Percentiles rank a stretch among this genome's conserved stretches.
These are phyloP conservation scores for Kwoniella mangroviensis DNA, from an alignment of 768 basidiomycete species.

Conservation along the genomic window DNA sequence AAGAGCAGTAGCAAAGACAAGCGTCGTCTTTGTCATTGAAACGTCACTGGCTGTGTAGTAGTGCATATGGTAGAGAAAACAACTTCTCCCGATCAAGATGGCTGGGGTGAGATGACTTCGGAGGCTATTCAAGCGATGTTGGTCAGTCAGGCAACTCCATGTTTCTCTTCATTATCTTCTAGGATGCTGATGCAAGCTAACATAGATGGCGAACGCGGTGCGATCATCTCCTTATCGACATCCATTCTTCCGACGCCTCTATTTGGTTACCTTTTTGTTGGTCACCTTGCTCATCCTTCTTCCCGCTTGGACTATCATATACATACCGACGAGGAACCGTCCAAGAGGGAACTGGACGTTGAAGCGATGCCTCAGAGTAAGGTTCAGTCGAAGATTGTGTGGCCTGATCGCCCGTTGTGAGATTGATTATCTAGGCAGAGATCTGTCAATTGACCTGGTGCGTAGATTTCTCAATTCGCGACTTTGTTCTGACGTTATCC, in stretches of 20 bases:
- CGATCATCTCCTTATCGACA: slow-evolving; percentile 29
- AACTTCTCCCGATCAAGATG: background rate
- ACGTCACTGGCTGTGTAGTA: background rate
- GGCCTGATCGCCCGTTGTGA: slow-evolving; percentile 47
- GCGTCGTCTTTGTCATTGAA: background rate
- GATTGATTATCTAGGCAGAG: slow-evolving; percentile 47
- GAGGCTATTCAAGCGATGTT: slow-evolving; percentile 28
- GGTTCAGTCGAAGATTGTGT: slow-evolving; percentile 40
- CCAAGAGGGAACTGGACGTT: slow-evolving; percentile 42
- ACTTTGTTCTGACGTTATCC: background rate
- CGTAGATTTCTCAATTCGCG: background rate
- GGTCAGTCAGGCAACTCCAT: background rate
- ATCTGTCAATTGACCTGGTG: slow-evolving; percentile 37
- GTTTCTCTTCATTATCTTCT: background rate
- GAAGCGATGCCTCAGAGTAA: slow-evolving; percentile 40
- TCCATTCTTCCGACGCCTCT: slow-evolving; percentile 37
- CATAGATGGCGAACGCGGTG: slow-evolving; percentile 33
- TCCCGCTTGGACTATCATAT: slow-evolving; percentile 41
- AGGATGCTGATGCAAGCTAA: too few relatives aligned
- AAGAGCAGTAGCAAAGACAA: background rate
- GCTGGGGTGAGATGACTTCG: slow-evolving; percentile 33
- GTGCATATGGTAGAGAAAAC: background rate
- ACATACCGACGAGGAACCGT: slow-evolving; percentile 30
- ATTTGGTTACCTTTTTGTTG: slow-evolving; percentile 38
- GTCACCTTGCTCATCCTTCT: slow-evolving; percentile 35